Conservation (phyloP, 257 asterid genomes). For the Lithospermum erythrorhizon region DNA sequence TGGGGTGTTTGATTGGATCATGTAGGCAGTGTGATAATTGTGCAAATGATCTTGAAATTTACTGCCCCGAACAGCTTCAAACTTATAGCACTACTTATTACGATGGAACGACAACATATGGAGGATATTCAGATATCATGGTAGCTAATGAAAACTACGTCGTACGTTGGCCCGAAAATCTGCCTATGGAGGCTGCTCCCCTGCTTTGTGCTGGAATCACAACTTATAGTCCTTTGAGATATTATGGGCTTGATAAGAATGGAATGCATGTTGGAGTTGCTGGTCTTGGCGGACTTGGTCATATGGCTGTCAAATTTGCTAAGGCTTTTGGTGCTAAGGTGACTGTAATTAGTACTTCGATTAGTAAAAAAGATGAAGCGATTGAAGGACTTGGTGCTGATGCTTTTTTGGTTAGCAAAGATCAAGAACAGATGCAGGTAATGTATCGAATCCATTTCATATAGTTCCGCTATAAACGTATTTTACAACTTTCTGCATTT, state of each 20-base stretch:
- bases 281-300: slow-evolving; percentile 14
- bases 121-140: slow-evolving; percentile 10
- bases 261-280: slow-evolving; percentile 3
- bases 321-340: slow-evolving; percentile 11
- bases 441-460: too few species aligned
- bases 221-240: slow-evolving; percentile 5
- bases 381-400: slow-evolving; percentile 5
- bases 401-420: slow-evolving; percentile 5
- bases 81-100: slow-evolving; percentile 2
- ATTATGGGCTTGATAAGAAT: neutral
- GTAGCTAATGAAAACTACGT: slow-evolving; percentile 8
- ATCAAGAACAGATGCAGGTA: too few species aligned
- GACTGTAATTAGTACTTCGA: slow-evolving; percentile 5
- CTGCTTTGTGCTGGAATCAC: slow-evolving; percentile 10
- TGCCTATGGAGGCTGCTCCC: slow-evolving; percentile 11
- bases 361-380: slow-evolving; percentile 6
- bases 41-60: slow-evolving; percentile 4
- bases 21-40: slow-evolving; percentile 14
- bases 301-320: slow-evolving; percentile 11
- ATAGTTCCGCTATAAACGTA: too few species aligned
- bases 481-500: too few species aligned
- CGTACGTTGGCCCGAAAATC: slow-evolving; percentile 8
- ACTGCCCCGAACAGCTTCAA: slow-evolving; percentile 5
- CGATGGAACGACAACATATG: slow-evolving; percentile 10
- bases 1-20: slow-evolving; percentile 6